Percentiles rank a stretch among this genome's conserved stretches.
These are phyloP conservation scores for Medicago arabica DNA, from an alignment of 306 rosid species.

Conservation along the genomic window DNA sequence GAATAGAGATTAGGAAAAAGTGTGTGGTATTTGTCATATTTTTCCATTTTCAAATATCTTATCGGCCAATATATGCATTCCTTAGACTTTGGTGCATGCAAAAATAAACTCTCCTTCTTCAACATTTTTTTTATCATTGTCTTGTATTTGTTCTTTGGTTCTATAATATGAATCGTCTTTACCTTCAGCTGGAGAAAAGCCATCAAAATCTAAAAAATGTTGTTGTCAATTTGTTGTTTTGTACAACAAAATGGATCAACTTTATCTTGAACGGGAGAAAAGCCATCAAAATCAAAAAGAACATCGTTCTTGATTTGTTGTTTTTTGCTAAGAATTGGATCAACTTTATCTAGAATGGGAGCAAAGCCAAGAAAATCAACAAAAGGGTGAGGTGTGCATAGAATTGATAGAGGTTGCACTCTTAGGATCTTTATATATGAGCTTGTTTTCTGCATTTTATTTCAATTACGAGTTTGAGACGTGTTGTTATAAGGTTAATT, in stretches of 20 bases:
- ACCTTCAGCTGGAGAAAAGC: background rate
- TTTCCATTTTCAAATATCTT: conserved; percentile 63
- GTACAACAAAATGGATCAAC: background rate
- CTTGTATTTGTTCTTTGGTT: background rate
- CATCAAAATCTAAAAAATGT: background rate
- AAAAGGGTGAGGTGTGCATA: background rate
- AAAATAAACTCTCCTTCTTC: background rate
- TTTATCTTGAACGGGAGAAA: background rate
- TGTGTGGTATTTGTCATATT: conserved; percentile 46
- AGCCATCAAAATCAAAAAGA: background rate
- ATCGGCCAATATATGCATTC: conserved; percentile 41
- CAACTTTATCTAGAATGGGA: background rate
- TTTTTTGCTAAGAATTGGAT: background rate
- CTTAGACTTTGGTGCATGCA: background rate
- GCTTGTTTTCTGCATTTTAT: no score
- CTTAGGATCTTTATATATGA: background rate
- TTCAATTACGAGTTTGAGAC: no score
- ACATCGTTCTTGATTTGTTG: background rate
- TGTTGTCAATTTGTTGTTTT: background rate
- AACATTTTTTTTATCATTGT: background rate
- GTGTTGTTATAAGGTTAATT: no score
- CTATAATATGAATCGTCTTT: background rate
- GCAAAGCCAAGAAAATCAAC: background rate
- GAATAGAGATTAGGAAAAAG: no score
- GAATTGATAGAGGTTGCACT: background rate